A percentile compares a stretch with the other conserved stretches of the same genome.
Conservation (phyloP, 768 basidiomycete species). For the Cystofilobasidium capitatum region DNA sequence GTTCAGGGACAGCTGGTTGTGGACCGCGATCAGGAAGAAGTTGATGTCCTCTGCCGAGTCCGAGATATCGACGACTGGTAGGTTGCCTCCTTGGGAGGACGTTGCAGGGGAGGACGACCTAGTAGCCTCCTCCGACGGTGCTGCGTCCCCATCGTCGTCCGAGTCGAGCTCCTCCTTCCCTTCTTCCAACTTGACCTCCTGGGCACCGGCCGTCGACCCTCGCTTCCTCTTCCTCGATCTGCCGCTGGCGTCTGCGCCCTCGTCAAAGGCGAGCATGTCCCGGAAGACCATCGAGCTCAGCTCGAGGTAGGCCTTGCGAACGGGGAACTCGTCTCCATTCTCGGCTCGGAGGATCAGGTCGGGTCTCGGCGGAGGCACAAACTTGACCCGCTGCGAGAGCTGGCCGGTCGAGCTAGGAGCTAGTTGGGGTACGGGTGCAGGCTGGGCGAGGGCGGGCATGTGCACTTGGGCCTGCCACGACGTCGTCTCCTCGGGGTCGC, state of each 20-base stretch:
- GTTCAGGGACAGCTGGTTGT: background rate
- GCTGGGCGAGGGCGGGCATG: no score
- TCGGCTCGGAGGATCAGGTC: background rate
- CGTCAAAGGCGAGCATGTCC: background rate
- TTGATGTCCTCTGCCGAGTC: constrained; percentile 5
- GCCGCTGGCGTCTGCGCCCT: background rate
- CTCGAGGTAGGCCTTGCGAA: constrained; percentile 6
- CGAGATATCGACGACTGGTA: background rate
- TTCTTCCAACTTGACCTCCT: background rate
- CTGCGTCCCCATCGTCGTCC: background rate
- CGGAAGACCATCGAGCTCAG: background rate
- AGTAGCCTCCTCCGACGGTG: background rate
- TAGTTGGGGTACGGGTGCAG: no score
- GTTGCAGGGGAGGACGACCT: background rate
- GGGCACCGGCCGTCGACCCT: background rate
- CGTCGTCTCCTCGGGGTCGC: background rate
- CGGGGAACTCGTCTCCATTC: background rate
- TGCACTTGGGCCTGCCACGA: no score
- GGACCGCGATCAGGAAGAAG: constrained; percentile 1
- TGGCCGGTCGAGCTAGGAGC: no score
- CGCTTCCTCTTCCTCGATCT: background rate
- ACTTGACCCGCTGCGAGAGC: background rate
- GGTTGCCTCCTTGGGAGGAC: background rate
- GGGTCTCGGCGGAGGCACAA: background rate
- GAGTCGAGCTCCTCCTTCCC: background rate